Percentiles rank a stretch among this genome's conserved stretches.
phyloP scores from a whole-genome alignment of 305 asterid species.

The Solanum chacoense region DNA sequence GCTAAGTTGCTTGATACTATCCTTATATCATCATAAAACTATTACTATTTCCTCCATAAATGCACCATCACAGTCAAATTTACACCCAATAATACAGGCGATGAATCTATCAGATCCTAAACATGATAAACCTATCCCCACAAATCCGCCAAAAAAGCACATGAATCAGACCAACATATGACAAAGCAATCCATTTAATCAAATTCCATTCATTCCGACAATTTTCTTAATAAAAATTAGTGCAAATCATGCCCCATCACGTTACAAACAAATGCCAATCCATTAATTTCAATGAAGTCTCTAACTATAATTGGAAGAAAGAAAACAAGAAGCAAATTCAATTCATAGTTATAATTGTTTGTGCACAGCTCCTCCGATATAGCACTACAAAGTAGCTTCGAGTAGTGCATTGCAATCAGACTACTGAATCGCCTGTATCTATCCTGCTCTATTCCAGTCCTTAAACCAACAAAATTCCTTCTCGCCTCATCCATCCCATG shows the following conservation, averaged over 20 bases:
- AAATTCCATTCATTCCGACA: background rate
- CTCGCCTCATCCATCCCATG: background rate
- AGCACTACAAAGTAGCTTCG: background rate
- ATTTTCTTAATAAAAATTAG: background rate
- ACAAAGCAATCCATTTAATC: background rate
- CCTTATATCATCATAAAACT: background rate
- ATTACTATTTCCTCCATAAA: background rate
- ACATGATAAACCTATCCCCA: background rate
- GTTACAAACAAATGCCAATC: background rate
- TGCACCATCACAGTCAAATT: background rate
- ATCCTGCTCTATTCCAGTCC: background rate
- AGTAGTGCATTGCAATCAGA: background rate
- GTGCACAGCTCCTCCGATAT: background rate
- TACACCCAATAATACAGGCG: background rate
- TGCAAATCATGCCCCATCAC: background rate
- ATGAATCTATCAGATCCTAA: background rate
- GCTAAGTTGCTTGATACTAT: background rate
- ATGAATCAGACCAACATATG: background rate
- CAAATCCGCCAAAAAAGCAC: background rate
- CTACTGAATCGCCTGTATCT: background rate
- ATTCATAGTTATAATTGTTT: background rate
- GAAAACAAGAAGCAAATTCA: background rate
- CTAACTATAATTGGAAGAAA: background rate
- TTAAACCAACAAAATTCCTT: background rate
- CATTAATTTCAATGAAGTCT: background rate